Evolutionary conservation across 805 yeast genomes (phyloP).

Genomic region (Clavispora santaluciae): DNA sequence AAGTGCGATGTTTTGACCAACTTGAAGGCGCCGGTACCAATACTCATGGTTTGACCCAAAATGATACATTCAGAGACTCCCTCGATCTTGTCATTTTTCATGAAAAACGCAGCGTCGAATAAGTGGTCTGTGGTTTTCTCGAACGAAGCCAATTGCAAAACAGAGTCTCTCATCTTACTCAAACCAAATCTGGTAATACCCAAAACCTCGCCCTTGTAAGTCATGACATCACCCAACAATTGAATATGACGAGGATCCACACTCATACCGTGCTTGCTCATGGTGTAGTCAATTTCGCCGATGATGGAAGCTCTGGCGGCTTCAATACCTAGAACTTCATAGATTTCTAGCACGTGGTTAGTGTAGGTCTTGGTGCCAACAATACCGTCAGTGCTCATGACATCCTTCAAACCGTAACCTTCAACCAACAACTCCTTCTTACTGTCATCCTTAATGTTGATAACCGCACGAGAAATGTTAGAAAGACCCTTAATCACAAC

Average conservation of each 20-base stretch:
- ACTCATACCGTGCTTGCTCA: conserved; percentile 99
- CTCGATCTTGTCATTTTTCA: conserved; percentile 92
- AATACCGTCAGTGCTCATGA: conserved; percentile 97
- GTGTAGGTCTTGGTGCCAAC: conserved; percentile 82
- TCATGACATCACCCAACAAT: conserved; percentile 96
- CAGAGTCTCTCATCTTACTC: conserved; percentile 98
- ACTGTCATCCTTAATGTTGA: conserved; percentile 82
- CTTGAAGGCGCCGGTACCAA: conserved; percentile 96
- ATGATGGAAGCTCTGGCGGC: conserved; percentile 94
- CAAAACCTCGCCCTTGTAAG: conserved; percentile 95
- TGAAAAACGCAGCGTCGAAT: conserved; percentile 96
- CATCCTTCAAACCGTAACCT: conserved; percentile 94
- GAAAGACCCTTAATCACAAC: conserved; percentile 92
- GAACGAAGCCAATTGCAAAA: conserved; percentile 91
- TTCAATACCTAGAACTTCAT: conserved; percentile 89
- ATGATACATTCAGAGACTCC: conserved; percentile 98
- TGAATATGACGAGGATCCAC: conserved; percentile 99
- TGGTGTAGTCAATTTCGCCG: conserved; percentile 91
- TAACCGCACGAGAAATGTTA: conserved; percentile 91
- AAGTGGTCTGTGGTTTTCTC: conserved; percentile 98
- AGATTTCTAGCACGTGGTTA: conserved; percentile 88
- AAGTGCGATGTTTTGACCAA: conserved; percentile 58
- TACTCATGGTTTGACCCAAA: conserved; percentile 94
- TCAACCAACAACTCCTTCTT: conserved; percentile 91
- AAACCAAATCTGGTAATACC: conserved; percentile 98